phyloP scores from a whole-genome alignment of 257 asterid genomes.

The Ajuga chamaepitys region DNA sequence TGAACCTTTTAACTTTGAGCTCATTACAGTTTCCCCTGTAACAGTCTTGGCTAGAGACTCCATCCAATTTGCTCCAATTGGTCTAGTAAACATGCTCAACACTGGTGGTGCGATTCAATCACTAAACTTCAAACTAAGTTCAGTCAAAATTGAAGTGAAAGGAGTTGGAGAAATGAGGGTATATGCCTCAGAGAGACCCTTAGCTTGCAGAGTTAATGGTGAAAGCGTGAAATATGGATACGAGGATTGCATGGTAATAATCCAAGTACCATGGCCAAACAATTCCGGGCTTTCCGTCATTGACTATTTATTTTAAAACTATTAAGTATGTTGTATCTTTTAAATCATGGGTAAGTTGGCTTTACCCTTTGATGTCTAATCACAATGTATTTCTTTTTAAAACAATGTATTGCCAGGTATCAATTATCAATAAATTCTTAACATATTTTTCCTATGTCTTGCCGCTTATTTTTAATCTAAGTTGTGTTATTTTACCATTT shows the following conservation, averaged over 20 bases:
- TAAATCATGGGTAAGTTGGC: neutral
- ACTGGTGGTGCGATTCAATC: constrained; percentile 52
- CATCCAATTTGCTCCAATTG: constrained; percentile 48
- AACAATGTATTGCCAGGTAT: neutral
- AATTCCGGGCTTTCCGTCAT: constrained; percentile 37
- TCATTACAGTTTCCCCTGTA: constrained; percentile 45
- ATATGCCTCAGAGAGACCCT: constrained; percentile 49
- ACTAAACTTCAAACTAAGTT: neutral
- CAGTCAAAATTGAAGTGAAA: constrained; percentile 41
- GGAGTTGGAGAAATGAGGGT: constrained; percentile 69
- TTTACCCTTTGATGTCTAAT: neutral
- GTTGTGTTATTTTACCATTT: too few relatives aligned
- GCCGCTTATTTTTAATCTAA: neutral
- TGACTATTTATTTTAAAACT: constrained; percentile 38
- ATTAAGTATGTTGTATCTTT: constrained; percentile 16
- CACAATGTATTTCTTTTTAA: neutral
- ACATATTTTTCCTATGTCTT: neutral
- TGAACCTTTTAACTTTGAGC: constrained; percentile 55
- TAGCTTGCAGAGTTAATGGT: constrained; percentile 38
- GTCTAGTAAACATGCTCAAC: constrained; percentile 57
- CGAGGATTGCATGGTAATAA: constrained; percentile 33
- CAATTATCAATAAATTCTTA: neutral
- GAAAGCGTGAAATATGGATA: constrained; percentile 29
- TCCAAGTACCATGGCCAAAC: constrained; percentile 53
- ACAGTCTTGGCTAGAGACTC: constrained; percentile 4